Evolutionary conservation across 306 rosid genomes (phyloP), one percentile per base, ranked within the genome.

Genomic region (Sophora flavescens): DNA sequence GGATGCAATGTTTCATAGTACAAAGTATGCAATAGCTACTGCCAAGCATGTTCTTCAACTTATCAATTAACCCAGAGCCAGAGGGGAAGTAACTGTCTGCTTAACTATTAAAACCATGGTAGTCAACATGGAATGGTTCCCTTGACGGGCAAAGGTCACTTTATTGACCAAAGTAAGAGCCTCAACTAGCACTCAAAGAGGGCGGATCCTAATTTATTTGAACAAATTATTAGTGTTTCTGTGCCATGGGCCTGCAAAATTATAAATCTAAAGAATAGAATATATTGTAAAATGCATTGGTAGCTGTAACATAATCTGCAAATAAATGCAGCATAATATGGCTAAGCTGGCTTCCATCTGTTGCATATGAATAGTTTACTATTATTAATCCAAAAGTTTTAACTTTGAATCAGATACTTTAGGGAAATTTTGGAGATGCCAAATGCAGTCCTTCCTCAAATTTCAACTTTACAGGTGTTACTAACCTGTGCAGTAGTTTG

Each of bases 281-380:
- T 14, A 45, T n/a, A 41, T 32, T 52, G 73, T 26, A 72, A 65
- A 64, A 72, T 14, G 45, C n/a, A 53, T 30, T 26, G 47, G 51
- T 63, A 41, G 38, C 48, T 3, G 51, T 77, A 70, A 76, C 54
- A 63, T 18, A 58, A 44, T 53, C 45, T 5, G 63, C 30, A 70
- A 15, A 44, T 54, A 70, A 71, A 28, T 77, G 72, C 68, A 57
- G 52, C 36, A 70, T 64, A 70, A 69, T 68, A 63, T 79, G 42
- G 22, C 12, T 33, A 75, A 22, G 69, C 54, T 64, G 26, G 50
- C 77, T 41, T 84, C 74, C 51, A 48, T 68, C 30, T 67, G 62
- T 69, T 16, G 78, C 75, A 79, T 3, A 62, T 14, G 38, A 26
- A 72, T 12, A 54, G 11, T 65, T 18, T 38, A 32, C 11, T 66